Conservation (phyloP, 768 basidiomycete species). For the Rhizopogon vesiculosus region DNA sequence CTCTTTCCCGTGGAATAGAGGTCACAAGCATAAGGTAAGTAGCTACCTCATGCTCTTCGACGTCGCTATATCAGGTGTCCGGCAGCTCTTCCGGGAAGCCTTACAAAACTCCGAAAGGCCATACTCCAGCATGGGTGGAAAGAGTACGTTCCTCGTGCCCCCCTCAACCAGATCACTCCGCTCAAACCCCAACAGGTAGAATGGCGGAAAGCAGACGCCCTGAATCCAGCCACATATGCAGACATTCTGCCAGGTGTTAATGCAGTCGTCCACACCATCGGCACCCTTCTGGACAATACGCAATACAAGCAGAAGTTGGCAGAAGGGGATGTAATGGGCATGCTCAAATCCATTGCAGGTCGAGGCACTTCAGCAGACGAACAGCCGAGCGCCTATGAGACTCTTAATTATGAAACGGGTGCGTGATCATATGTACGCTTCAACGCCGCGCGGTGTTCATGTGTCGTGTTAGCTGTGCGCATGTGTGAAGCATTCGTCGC, state of each 20-base stretch:
- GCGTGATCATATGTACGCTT: constrained; percentile 22
- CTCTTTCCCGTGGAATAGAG: constrained; percentile 75
- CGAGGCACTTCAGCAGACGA: constrained; percentile 45
- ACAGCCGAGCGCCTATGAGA: constrained; percentile 58
- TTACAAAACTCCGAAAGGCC: constrained; percentile 85
- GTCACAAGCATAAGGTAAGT: constrained; percentile 86
- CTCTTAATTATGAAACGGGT: constrained; percentile 90
- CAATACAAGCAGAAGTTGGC: constrained; percentile 75
- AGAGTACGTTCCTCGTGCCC: constrained; percentile 42
- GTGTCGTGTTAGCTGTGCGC: constrained; percentile 46
- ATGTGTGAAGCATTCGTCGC: constrained; percentile 75
- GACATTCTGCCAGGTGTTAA: constrained; percentile 60
- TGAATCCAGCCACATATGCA: constrained; percentile 69
- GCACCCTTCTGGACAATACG: constrained; percentile 78
- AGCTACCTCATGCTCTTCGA: constrained; percentile 4
- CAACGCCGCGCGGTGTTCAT: constrained; percentile 8
- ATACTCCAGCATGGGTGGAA: constrained; percentile 80
- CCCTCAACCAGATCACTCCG: constrained; percentile 11
- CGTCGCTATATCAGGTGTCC: background rate
- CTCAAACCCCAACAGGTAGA: constrained; percentile 52
- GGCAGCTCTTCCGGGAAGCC: constrained; percentile 81
- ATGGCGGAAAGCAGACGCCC: constrained; percentile 84
- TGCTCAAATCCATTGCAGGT: constrained; percentile 44
- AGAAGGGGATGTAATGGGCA: constrained; percentile 48
- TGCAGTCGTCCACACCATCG: constrained; percentile 91